A percentile compares a stretch with the other conserved stretches of the same genome.
Conservation (phyloP, 352 stramenopile genomes). For the Phytophthora ramorum region DNA sequence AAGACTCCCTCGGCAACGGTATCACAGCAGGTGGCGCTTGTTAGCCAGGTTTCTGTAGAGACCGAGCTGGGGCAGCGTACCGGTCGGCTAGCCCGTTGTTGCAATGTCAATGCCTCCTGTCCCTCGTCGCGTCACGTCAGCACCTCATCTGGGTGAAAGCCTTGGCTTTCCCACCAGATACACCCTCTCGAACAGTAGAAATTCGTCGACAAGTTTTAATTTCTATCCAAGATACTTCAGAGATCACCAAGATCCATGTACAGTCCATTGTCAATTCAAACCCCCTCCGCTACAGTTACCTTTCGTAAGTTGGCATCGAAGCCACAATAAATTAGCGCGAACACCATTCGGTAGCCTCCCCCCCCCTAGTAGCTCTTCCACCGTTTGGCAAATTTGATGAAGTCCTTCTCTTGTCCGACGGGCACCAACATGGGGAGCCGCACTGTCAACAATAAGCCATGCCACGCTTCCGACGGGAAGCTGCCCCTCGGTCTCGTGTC, state of each 20-base stretch:
- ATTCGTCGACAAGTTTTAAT: conserved; percentile 3
- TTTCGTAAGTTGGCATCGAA: neutral
- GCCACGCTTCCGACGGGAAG: conserved; percentile 23
- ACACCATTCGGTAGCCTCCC: too few species aligned
- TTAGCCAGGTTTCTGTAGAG: too few species aligned
- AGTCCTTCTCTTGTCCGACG: conserved; percentile 12
- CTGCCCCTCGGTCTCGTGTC: conserved; percentile 7
- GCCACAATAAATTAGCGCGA: too few species aligned
- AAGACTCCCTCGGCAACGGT: too few species aligned
- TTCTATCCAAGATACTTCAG: neutral
- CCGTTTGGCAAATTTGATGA: neutral
- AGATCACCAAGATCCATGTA: neutral
- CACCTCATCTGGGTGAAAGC: neutral
- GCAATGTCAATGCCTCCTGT: neutral
- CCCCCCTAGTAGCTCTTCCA: neutral
- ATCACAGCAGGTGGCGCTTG: too few species aligned
- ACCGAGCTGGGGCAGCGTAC: too few species aligned
- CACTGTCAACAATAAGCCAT: conserved; percentile 27
- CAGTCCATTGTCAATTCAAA: neutral
- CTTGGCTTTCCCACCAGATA: neutral
- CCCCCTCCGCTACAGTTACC: neutral
- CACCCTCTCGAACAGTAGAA: neutral
- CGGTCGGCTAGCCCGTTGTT: too few species aligned
- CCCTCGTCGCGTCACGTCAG: neutral
- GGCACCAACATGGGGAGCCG: neutral